Evolutionary conservation across 73 alveolate species (phyloP).

Genomic region (Diophrys appendiculata): DNA sequence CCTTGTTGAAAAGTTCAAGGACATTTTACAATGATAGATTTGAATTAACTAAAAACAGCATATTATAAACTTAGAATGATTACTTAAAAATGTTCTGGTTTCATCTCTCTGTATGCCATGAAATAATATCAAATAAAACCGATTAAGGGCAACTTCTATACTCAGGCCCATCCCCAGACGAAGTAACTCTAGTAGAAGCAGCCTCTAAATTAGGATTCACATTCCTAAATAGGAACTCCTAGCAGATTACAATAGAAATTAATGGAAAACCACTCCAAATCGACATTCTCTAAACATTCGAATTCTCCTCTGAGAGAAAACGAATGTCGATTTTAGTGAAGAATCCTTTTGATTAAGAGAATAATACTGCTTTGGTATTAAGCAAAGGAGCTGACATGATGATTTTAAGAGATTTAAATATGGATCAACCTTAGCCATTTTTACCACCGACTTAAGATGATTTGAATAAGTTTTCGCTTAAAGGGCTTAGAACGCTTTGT

Average conservation of each 20-base stretch:
- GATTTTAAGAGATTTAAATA: conserved; percentile 47
- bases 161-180: conserved; percentile 91
- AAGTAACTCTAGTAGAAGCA: conserved; percentile 86
- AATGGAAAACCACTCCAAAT: conserved; percentile 56
- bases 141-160: conserved; percentile 52
- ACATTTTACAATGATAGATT: no score
- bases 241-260: conserved; percentile 60
- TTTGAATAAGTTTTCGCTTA: conserved; percentile 64
- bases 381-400: conserved; percentile 92
- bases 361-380: conserved; percentile 54
- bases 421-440: conserved; percentile 40
- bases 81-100: conserved; percentile 76
- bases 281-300: conserved; percentile 76
- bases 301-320: conserved; percentile 89
- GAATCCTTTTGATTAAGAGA: conserved; percentile 61
- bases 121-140: conserved; percentile 72
- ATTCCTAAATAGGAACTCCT: conserved; percentile 67
- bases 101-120: conserved; percentile 62
- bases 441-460: conserved; percentile 66
- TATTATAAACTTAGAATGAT: conserved; percentile 63
- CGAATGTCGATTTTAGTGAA: conserved; percentile 82
- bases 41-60: neutral
- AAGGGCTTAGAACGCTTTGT: conserved; percentile 91
- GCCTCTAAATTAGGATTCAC: conserved; percentile 74
- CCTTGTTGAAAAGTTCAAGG: no score